Evolutionary conservation across 2,329 filamentous ascomycete species (phyloP).

Genomic region (Arthroderma sp.): DNA sequence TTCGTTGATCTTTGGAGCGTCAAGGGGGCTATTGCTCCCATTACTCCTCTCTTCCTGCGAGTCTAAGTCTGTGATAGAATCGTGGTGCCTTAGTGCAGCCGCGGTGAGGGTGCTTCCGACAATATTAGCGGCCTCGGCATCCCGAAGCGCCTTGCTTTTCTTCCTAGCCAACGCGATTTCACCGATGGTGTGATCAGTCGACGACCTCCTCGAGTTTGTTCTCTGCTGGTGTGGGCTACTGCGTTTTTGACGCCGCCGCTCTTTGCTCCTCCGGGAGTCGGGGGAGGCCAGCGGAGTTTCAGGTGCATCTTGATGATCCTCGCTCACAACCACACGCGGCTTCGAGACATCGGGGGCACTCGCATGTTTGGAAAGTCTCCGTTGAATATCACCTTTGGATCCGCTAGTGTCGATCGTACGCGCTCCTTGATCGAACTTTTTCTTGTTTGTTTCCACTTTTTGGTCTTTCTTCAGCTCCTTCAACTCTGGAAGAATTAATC

Average conservation of each 20-base stretch:
- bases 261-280: slow-evolving; percentile 38
- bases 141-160: slow-evolving; percentile 42
- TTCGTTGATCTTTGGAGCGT: slow-evolving; percentile 33
- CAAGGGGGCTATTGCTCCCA: slow-evolving; percentile 39
- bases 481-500: slow-evolving; percentile 80
- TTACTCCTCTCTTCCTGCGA: slow-evolving; percentile 26
- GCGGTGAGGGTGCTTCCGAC: slow-evolving; percentile 47
- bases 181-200: slow-evolving; percentile 35
- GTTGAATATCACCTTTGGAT: slow-evolving; percentile 41
- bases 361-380: slow-evolving; percentile 42
- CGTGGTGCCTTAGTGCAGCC: slow-evolving; percentile 50
- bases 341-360: slow-evolving; percentile 49
- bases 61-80: slow-evolving; percentile 48
- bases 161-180: slow-evolving; percentile 41
- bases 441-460: slow-evolving; percentile 58
- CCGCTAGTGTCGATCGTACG: slow-evolving; percentile 48
- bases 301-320: slow-evolving; percentile 20
- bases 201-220: slow-evolving; percentile 30
- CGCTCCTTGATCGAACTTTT: slow-evolving; percentile 53
- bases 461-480: slow-evolving; percentile 84
- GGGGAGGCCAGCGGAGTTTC: background rate
- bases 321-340: slow-evolving; percentile 48
- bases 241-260: slow-evolving; percentile 40
- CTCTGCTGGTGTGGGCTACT: slow-evolving; percentile 36
- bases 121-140: slow-evolving; percentile 42